Conservation (phyloP, 176 grass and related monocot genomes). For the Cenchrus purpureus region DNA sequence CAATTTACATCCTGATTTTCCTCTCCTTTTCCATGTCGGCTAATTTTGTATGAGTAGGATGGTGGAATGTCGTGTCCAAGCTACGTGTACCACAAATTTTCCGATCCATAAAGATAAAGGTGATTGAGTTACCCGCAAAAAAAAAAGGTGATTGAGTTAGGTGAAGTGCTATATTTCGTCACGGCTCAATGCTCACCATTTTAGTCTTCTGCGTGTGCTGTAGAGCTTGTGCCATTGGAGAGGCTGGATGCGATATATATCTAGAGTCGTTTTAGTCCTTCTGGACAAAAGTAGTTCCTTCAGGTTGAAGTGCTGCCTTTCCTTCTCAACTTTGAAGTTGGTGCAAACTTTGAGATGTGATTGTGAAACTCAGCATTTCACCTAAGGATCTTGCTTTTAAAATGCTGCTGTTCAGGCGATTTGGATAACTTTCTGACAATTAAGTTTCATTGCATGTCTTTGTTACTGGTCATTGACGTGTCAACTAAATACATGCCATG, state of each 20-base stretch:
- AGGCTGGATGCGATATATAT: not conserved
- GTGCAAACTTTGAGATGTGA: constrained; percentile 19
- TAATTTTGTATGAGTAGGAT: not conserved
- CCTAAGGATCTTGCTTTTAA: constrained; percentile 18
- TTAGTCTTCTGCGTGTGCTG: not conserved
- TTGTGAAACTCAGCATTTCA: not conserved
- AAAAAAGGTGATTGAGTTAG: no score
- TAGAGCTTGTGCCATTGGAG: constrained; percentile 4
- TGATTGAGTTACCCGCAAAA: not conserved
- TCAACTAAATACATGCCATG: not conserved
- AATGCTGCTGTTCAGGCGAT: not conserved
- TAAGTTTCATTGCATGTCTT: not conserved
- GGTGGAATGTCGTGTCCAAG: constrained; percentile 24
- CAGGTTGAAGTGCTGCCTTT: constrained; percentile 34
- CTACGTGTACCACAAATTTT: constrained; percentile 29
- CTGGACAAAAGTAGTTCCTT: constrained; percentile 35
- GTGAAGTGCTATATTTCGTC: constrained; percentile 31
- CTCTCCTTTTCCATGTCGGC: not conserved
- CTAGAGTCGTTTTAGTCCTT: constrained; percentile 4
- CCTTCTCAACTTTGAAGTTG: constrained; percentile 21
- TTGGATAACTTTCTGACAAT: constrained; percentile 6
- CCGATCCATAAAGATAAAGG: constrained; percentile 31
- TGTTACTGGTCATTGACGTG: not conserved
- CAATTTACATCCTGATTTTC: not conserved
- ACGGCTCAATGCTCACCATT: not conserved